Evolutionary conservation across 495 filamentous ascomycete genomes (phyloP).

Genomic region (Tetracladium marchalianum): DNA sequence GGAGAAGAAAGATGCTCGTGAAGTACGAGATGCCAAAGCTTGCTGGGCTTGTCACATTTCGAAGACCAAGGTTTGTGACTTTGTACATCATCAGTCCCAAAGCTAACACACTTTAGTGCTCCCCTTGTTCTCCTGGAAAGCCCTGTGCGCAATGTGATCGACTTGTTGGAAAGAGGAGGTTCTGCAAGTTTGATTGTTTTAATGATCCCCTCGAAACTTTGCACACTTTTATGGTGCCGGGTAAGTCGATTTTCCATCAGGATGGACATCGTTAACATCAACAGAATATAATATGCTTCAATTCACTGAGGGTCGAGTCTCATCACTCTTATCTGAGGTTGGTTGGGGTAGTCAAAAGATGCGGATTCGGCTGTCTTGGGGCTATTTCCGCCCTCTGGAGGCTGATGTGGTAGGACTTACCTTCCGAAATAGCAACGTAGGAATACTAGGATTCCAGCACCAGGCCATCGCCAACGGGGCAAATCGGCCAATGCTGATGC

Average conservation of each 20-base stretch:
- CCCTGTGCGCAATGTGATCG: slow-evolving; percentile 18
- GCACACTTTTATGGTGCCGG: slow-evolving; percentile 14
- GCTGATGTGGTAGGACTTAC: slow-evolving; percentile 13
- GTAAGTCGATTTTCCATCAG: slow-evolving; percentile 4
- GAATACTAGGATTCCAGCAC: slow-evolving; percentile 9
- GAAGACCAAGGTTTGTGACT: slow-evolving; percentile 16
- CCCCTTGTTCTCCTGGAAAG: slow-evolving; percentile 16
- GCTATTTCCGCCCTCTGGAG: slow-evolving; percentile 5
- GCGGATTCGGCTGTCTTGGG: slow-evolving; percentile 13
- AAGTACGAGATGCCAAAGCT: slow-evolving; percentile 17
- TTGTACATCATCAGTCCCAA: not conserved
- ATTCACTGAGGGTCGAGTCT: slow-evolving; percentile 15
- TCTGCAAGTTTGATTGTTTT: slow-evolving; percentile 18
- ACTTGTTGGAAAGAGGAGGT: slow-evolving; percentile 19
- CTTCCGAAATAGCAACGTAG: not conserved
- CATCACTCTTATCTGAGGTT: slow-evolving; percentile 9
- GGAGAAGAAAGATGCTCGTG: slow-evolving; percentile 17
- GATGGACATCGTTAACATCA: not conserved
- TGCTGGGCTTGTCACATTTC: slow-evolving; percentile 23
- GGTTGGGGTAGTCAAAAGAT: slow-evolving; percentile 13
- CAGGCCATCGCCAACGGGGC: slow-evolving; percentile 2
- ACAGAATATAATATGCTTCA: slow-evolving; percentile 17
- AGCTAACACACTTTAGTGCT: slow-evolving; percentile 7
- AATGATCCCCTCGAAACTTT: slow-evolving; percentile 19
- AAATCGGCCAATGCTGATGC: slow-evolving; percentile 3